Percentiles rank a stretch among this genome's conserved stretches.
Evolutionary conservation across 495 filamentous ascomycete species (phyloP).

Genomic region (Oleoguttula mirabilis): DNA sequence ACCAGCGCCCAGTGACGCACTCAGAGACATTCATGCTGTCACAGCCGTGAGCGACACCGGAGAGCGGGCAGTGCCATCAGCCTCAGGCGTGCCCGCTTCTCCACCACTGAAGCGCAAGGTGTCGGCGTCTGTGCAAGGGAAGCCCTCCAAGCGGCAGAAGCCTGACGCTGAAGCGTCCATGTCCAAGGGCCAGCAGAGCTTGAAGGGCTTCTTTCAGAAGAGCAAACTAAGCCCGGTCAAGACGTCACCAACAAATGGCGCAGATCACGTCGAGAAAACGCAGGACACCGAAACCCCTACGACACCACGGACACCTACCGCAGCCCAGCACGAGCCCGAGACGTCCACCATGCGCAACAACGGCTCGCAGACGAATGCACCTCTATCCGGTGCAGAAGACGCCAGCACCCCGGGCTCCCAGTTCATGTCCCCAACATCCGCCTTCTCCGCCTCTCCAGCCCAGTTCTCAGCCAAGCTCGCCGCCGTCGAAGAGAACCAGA

Average conservation of each 20-base stretch:
- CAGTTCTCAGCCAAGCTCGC: constrained; percentile 45
- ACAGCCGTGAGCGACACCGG: too few relatives aligned
- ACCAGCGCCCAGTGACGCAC: background rate
- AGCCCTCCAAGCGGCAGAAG: constrained; percentile 38
- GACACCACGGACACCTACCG: constrained; percentile 31
- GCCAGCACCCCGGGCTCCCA: background rate
- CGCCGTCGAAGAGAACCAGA: constrained; percentile 39
- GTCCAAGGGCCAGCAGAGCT: constrained; percentile 54
- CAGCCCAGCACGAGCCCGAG: background rate
- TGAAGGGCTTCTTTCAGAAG: constrained; percentile 74
- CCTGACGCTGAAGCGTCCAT: constrained; percentile 22
- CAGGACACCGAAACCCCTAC: background rate
- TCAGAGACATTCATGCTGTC: too few relatives aligned
- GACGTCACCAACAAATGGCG: background rate
- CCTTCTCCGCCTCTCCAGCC: constrained; percentile 1
- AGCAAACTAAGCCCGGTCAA: constrained; percentile 27
- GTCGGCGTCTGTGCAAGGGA: constrained; percentile 4
- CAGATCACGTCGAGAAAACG: background rate
- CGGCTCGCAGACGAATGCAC: background rate
- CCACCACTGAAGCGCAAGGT: constrained; percentile 11
- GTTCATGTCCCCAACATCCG: background rate
- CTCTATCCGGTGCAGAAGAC: constrained; percentile 38
- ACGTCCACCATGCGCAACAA: background rate
- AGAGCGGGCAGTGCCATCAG: background rate
- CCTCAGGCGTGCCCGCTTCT: background rate